Conservation (phyloP, 805 yeast genomes). For the Kuraishia molischiana region DNA sequence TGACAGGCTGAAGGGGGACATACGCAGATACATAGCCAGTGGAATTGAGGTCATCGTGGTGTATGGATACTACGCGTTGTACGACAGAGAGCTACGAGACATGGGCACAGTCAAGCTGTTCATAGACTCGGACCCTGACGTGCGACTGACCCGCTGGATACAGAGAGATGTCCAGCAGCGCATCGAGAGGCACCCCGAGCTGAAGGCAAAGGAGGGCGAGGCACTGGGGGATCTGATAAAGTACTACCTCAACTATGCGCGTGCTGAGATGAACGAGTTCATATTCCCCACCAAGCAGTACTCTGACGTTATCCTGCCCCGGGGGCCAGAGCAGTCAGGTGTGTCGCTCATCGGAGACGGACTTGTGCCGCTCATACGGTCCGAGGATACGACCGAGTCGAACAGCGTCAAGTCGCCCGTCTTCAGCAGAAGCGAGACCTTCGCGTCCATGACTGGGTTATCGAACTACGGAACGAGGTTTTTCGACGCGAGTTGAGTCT, state of each 20-base stretch:
- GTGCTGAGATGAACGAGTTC: slow-evolving; percentile 59
- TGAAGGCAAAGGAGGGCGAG: slow-evolving; percentile 1
- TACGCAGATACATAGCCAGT: slow-evolving; percentile 3
- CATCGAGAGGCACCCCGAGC: slow-evolving; percentile 3
- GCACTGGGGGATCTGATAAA: slow-evolving; percentile 26
- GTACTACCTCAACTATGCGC: slow-evolving; percentile 42
- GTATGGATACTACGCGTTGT: slow-evolving; percentile 76
- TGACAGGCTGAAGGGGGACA: slow-evolving; percentile 12
- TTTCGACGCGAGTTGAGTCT: background rate
- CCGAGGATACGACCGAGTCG: slow-evolving; percentile 1
- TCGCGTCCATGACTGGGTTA: slow-evolving; percentile 7
- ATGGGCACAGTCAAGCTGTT: slow-evolving; percentile 60
- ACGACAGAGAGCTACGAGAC: slow-evolving; percentile 43
- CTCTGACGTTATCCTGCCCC: slow-evolving; percentile 69
- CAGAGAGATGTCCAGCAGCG: slow-evolving; percentile 18
- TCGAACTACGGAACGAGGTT: slow-evolving; percentile 1
- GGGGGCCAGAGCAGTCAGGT: slow-evolving; percentile 55
- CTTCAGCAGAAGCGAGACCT: slow-evolving; percentile 1
- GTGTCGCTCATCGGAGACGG: slow-evolving; percentile 58
- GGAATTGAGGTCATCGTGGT: slow-evolving; percentile 33
- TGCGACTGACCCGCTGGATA: slow-evolving; percentile 74
- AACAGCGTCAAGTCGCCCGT: background rate
- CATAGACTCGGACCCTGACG: slow-evolving; percentile 79
- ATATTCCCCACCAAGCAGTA: slow-evolving; percentile 59
- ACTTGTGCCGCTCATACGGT: slow-evolving; percentile 26